These are phyloP conservation scores for Galerina marginata DNA, from an alignment of 768 basidiomycete genomes.

Conservation along the genomic window DNA sequence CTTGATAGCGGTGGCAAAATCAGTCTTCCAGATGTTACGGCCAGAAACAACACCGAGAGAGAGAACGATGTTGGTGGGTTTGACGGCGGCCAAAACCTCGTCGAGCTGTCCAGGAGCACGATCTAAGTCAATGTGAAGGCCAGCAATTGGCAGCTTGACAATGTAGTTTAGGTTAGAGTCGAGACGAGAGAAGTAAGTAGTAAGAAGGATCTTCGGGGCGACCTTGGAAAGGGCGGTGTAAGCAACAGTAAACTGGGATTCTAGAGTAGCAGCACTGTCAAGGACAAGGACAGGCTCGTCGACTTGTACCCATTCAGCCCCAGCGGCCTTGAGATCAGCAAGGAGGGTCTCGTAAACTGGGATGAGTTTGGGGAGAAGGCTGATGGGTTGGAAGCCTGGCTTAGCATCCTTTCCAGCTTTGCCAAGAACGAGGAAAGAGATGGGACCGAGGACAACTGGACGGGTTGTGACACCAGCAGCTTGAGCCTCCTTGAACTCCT, in stretches of 20 bases:
- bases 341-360: slow-evolving; percentile 93
- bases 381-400: slow-evolving; percentile 87
- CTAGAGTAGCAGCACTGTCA: slow-evolving; percentile 78
- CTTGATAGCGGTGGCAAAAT: slow-evolving; percentile 84
- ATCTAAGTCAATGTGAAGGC: slow-evolving; percentile 96
- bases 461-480: slow-evolving; percentile 87
- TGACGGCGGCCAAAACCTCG: slow-evolving; percentile 79
- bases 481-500: slow-evolving; percentile 95
- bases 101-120: slow-evolving; percentile 92
- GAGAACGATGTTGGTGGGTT: slow-evolving; percentile 78
- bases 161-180: slow-evolving; percentile 89
- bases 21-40: slow-evolving; percentile 99
- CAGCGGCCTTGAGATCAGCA: slow-evolving; percentile 88
- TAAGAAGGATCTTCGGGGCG: slow-evolving; percentile 90
- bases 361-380: slow-evolving; percentile 86
- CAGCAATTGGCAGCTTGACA: slow-evolving; percentile 90
- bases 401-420: slow-evolving; percentile 88
- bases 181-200: slow-evolving; percentile 97
- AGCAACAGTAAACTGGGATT: slow-evolving; percentile 78
- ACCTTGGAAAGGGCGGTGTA: slow-evolving; percentile 84
- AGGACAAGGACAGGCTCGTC: slow-evolving; percentile 97
- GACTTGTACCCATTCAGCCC: slow-evolving; percentile 93
- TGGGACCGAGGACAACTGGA: slow-evolving; percentile 93
- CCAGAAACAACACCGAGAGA: slow-evolving; percentile 97
- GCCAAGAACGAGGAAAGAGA: slow-evolving; percentile 93